Evolutionary conservation across 305 asterid species (phyloP).

Genomic region (Plantago lanceolata): DNA sequence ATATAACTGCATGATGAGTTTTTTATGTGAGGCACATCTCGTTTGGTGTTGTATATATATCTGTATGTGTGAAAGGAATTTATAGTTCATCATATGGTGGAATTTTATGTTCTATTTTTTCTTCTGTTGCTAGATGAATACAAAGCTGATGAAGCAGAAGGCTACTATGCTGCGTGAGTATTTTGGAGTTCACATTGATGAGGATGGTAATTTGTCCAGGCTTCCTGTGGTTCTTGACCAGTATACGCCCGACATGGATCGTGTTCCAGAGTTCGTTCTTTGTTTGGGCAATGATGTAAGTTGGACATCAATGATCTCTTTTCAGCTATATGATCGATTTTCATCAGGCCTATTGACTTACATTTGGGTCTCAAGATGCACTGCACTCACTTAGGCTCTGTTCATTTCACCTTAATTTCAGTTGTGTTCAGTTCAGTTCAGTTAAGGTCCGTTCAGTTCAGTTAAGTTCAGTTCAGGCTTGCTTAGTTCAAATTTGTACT

Average conservation of each 20-base stretch:
- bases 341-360: slow-evolving; percentile 11
- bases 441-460: too few species aligned
- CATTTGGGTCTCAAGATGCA: neutral
- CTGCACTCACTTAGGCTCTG: too few species aligned
- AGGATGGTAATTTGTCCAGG: slow-evolving; percentile 70
- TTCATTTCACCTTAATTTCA: too few species aligned
- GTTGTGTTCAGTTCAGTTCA: too few species aligned
- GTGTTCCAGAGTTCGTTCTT: slow-evolving; percentile 86
- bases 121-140: slow-evolving; percentile 56
- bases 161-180: slow-evolving; percentile 83
- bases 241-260: slow-evolving; percentile 97
- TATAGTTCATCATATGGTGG: slow-evolving; percentile 7
- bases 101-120: slow-evolving; percentile 15
- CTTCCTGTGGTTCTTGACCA: slow-evolving; percentile 93
- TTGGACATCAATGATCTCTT: slow-evolving; percentile 24
- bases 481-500: too few species aligned
- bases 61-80: neutral
- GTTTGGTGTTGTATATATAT: slow-evolving; percentile 18
- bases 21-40: neutral
- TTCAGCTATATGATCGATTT: slow-evolving; percentile 6
- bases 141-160: slow-evolving; percentile 66
- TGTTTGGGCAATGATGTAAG: slow-evolving; percentile 97
- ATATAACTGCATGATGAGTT: slow-evolving; percentile 3
- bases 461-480: too few species aligned
- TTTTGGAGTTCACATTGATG: slow-evolving; percentile 62